A percentile compares a stretch with the other conserved stretches of the same genome.
Evolutionary conservation across 192 early-diverging fungal genomes (phyloP).

Genomic region (Podila horticola): DNA sequence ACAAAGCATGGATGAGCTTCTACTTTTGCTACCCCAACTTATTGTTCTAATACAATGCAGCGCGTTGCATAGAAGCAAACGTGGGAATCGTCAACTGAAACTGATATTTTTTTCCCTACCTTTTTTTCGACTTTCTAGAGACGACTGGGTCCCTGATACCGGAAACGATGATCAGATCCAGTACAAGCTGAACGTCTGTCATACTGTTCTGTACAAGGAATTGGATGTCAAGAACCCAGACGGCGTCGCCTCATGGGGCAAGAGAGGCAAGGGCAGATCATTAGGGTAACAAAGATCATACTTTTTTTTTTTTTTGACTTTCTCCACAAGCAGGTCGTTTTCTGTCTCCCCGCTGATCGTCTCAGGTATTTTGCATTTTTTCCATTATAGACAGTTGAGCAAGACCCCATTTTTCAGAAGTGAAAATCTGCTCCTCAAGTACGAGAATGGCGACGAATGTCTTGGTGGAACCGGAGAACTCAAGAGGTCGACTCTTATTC

Average conservation of each 20-base stretch:
- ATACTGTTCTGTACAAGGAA: constrained; percentile 24
- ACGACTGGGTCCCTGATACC: constrained; percentile 40
- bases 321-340: background rate
- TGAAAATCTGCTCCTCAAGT: constrained; percentile 41
- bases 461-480: constrained; percentile 8
- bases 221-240: constrained; percentile 37
- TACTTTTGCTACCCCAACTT: background rate
- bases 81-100: background rate
- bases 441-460: constrained; percentile 33
- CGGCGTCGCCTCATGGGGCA: constrained; percentile 42
- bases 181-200: constrained; percentile 40
- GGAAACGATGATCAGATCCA: constrained; percentile 18
- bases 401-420: constrained; percentile 36
- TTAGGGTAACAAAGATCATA: constrained; percentile 25
- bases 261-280: constrained; percentile 38
- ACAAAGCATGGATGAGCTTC: background rate
- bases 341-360: background rate
- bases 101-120: background rate
- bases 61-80: background rate
- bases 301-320: background rate
- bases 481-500: constrained; percentile 33
- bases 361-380: background rate
- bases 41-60: background rate
- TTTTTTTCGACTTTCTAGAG: constrained; percentile 4
- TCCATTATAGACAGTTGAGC: constrained; percentile 32